Conservation (phyloP, 352 stramenopile species). For the Phytophthora hibernalis region DNA sequence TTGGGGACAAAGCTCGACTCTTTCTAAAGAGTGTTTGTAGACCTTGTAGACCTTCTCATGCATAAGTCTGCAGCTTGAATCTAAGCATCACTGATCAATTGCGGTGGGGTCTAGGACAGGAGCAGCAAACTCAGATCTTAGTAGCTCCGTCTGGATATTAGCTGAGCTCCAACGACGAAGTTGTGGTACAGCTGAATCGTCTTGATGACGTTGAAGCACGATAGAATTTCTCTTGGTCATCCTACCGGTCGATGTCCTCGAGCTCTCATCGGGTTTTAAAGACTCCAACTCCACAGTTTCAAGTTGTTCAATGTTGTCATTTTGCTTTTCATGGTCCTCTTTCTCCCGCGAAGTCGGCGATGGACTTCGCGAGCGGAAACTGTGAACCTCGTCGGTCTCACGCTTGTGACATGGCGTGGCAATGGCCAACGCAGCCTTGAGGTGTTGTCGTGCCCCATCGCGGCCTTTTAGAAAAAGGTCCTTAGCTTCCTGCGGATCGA, state of each 20-base stretch:
- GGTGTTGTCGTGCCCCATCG: slow-evolving; percentile 43
- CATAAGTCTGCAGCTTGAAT: background rate
- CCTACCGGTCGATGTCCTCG: no score
- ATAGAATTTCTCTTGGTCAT: background rate
- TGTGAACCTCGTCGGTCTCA: slow-evolving; percentile 7
- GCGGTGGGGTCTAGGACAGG: background rate
- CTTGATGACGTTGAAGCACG: background rate
- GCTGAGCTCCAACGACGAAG: background rate
- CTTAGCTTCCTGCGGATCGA: slow-evolving; percentile 62
- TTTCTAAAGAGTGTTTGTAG: no score
- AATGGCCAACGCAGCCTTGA: slow-evolving; percentile 20
- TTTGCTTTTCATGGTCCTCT: slow-evolving; percentile 3
- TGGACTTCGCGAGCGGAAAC: slow-evolving; percentile 18
- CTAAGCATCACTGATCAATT: background rate
- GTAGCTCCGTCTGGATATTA: background rate
- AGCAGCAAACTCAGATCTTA: background rate
- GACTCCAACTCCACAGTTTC: slow-evolving; percentile 11
- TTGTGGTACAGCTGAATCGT: background rate
- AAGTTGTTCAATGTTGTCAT: slow-evolving; percentile 21
- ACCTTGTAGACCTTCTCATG: no score
- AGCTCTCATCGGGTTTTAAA: background rate
- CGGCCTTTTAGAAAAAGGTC: slow-evolving; percentile 48
- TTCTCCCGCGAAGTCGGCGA: slow-evolving; percentile 7
- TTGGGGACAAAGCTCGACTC: no score
- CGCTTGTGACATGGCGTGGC: slow-evolving; percentile 5